Percentiles rank a stretch among this genome's conserved stretches.
Conservation (phyloP, 345 rosid species). For the Balakata baccata region DNA sequence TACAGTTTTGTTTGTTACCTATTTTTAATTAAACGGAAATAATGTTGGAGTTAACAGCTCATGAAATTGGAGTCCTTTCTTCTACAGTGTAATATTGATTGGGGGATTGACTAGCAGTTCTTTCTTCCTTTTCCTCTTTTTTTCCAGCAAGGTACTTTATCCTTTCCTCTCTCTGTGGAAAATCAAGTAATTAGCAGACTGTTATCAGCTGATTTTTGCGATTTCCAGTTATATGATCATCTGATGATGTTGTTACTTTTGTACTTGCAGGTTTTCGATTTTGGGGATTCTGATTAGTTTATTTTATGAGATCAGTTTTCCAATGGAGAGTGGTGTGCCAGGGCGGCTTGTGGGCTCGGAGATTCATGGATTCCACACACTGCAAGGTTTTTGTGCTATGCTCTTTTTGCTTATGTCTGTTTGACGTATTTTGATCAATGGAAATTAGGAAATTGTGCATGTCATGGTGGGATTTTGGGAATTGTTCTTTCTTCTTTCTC, state of each 20-base stretch:
- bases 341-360: slow-evolving; percentile 61
- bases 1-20: no score
- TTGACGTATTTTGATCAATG: background rate
- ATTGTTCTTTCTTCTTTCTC: background rate
- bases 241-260: background rate
- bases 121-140: background rate
- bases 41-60: background rate
- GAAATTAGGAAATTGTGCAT: background rate
- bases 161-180: background rate
- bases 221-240: background rate
- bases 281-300: background rate
- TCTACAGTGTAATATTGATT: background rate
- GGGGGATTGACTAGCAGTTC: background rate
- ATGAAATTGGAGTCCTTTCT: background rate
- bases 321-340: slow-evolving; percentile 40
- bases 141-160: background rate
- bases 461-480: background rate
- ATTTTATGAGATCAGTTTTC: background rate
- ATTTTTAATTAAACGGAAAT: background rate
- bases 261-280: slow-evolving; percentile 3
- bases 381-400: slow-evolving; percentile 42
- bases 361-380: slow-evolving; percentile 87
- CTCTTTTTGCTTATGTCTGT: background rate
- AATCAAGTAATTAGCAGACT: background rate
- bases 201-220: background rate